Evolutionary conservation across 225 moss, liverwort and hornwort genomes (phyloP).

Genomic region (Asterella californica): DNA sequence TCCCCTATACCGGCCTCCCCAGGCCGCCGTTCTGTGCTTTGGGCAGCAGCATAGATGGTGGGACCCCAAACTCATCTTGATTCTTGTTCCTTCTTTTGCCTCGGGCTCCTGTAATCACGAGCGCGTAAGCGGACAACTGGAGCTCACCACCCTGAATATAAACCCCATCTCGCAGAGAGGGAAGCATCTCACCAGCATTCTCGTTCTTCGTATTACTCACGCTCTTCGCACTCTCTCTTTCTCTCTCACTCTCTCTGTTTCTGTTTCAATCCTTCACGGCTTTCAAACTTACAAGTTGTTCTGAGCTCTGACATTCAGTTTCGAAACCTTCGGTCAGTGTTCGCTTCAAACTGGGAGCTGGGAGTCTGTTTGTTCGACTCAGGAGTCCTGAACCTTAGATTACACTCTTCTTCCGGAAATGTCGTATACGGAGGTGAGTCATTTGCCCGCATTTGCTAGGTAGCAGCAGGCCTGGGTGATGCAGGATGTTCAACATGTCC

Average conservation of each 20-base stretch:
- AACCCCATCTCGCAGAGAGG: neutral
- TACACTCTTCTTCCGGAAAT: neutral
- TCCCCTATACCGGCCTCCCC: no score
- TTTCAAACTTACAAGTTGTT: neutral
- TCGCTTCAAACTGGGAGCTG: neutral
- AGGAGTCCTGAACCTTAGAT: neutral
- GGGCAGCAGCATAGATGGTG: neutral
- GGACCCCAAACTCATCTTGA: neutral
- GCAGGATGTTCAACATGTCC: neutral
- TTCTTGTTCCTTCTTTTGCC: neutral
- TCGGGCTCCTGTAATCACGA: neutral
- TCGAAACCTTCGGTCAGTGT: neutral
- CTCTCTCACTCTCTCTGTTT: no score
- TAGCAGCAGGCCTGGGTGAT: neutral
- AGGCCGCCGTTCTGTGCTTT: neutral
- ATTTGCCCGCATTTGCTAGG: no score
- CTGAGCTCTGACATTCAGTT: neutral
- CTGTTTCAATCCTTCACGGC: neutral
- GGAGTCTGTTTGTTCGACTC: neutral
- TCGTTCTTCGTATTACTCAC: neutral
- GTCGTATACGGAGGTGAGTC: neutral
- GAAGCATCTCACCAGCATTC: slow-evolving; percentile 9
- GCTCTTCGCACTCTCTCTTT: neutral
- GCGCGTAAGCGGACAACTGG: neutral
- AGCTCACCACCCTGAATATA: neutral